Base-by-base conservation (phyloP, 106 monocot species). In the Iris macrosiphon region DNA sequence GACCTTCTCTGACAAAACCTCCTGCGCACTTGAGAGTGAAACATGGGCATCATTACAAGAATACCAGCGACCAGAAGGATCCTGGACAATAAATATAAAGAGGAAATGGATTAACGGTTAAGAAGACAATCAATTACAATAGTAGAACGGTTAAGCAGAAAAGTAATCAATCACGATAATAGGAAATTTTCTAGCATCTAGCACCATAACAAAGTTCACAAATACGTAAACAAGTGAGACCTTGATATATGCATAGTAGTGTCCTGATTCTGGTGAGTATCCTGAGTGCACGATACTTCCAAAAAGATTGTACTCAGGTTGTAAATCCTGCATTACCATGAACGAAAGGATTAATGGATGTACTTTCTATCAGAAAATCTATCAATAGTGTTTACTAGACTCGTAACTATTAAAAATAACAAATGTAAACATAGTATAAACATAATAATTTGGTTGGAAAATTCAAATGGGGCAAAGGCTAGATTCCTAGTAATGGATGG, bases 211-310 rank as follows among this genome's bases (percentile, higher is more conserved):
- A 1, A 64, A 6, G 53, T 25, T 13, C 5, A 48, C 47, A 72
- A 42, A 68, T 8, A 28, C 6, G 15, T 35, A 49, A 48, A 21
- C 40, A 9, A 14, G 2, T 34, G 18, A 45, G n/a, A 90, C 96
- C 86, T 96, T 96, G 38, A 96, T 72, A 60, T 96, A 96, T 44
- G 96, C 82, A 83, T 96, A 96, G 52, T 96, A 96, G 49, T 96
- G 96, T 54, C 96, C 96, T 44, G 90, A 82, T 14, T 96, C 96
- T 14, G 77, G 85, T 16, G 96, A 96, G 47, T 69, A 75, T 27
- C 96, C 96, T 50, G 96, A 69, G 67, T 96, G 96, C 33, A 90
- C 96, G 57, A 96, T 90, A 41, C 89, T 86, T 15, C 96, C 96
- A 67, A 82, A 86, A 55, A 96, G 96, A 51, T 60, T 86, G 61